These are phyloP conservation scores for Pseudozyma pruni DNA, from an alignment of 1,284 basidiomycete genomes.

Conservation along the genomic window DNA sequence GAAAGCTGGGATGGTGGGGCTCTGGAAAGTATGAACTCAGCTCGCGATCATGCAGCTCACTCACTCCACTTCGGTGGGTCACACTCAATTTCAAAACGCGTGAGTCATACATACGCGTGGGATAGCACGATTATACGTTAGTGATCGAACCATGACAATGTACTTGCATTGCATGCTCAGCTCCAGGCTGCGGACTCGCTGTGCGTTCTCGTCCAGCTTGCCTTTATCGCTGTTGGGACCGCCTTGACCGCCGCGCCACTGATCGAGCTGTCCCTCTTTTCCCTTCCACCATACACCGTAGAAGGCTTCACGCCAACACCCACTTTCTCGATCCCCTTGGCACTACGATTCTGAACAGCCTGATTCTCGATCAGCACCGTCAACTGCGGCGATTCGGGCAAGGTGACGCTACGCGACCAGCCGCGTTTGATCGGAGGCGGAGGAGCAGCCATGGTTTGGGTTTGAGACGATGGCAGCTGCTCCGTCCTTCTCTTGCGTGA, in stretches of 20 bases:
- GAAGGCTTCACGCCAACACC: slow-evolving; percentile 21
- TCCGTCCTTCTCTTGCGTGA: slow-evolving; percentile 29
- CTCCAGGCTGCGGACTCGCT: slow-evolving; percentile 21
- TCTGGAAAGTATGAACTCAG: too few species aligned
- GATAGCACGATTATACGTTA: too few species aligned
- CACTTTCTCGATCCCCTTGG: slow-evolving; percentile 10
- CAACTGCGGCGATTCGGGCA: slow-evolving; percentile 17
- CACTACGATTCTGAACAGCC: slow-evolving; percentile 1
- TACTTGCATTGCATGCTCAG: too few species aligned
- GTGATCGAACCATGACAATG: too few species aligned
- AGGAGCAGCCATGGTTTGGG: slow-evolving; percentile 1
- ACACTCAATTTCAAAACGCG: too few species aligned
- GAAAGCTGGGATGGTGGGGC: too few species aligned
- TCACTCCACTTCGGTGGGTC: too few species aligned
- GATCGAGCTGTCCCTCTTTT: slow-evolving; percentile 3
- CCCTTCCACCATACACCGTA: slow-evolving; percentile 9
- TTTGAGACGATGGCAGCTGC: slow-evolving; percentile 42
- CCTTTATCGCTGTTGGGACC: neutral
- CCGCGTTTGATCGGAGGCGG: slow-evolving; percentile 3
- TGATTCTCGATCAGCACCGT: slow-evolving; percentile 25
- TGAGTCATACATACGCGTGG: too few species aligned
- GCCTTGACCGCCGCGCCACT: neutral
- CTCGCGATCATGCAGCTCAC: too few species aligned
- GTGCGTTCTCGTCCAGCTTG: slow-evolving; percentile 13
- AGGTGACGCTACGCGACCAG: slow-evolving; percentile 16